Conservation (phyloP, 2,329 filamentous ascomycete species). For the Fusarium fracticaudum region DNA sequence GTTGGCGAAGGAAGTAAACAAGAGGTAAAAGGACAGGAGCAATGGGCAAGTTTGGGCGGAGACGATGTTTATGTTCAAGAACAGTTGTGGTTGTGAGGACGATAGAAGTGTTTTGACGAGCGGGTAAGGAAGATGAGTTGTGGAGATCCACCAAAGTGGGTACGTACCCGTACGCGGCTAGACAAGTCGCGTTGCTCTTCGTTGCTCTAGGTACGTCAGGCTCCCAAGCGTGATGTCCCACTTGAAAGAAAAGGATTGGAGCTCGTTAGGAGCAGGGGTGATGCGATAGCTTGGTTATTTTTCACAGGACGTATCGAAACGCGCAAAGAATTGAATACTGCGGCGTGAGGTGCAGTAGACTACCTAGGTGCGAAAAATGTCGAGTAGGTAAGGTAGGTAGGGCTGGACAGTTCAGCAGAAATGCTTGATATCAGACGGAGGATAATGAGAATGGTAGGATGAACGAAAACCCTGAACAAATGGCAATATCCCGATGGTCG, state of each 20-base stretch:
- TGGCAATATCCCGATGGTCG: constrained; percentile 2
- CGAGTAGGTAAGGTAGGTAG: background rate
- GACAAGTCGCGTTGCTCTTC: constrained; percentile 45
- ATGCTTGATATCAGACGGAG: background rate
- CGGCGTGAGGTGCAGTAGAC: constrained; percentile 12
- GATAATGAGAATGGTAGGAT: constrained; percentile 13
- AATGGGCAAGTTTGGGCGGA: constrained; percentile 40
- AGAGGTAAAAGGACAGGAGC: constrained; percentile 38
- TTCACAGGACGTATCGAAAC: constrained; percentile 34
- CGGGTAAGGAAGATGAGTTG: constrained; percentile 45
- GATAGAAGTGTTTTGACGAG: constrained; percentile 52
- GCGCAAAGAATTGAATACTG: constrained; percentile 24
- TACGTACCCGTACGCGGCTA: constrained; percentile 48
- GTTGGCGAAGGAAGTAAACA: constrained; percentile 36
- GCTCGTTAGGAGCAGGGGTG: constrained; percentile 12
- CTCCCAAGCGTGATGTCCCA: constrained; percentile 43
- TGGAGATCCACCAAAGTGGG: constrained; percentile 38
- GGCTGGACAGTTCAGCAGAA: constrained; percentile 1
- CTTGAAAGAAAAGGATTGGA: constrained; percentile 40
- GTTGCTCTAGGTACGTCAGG: constrained; percentile 47
- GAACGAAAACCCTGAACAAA: background rate
- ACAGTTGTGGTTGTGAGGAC: constrained; percentile 45
- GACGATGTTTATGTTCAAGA: constrained; percentile 49
- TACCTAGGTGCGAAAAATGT: background rate
- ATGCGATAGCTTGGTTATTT: constrained; percentile 20